Conservation (phyloP, 768 basidiomycete species). For the Leccinum olivaceopallidum region DNA sequence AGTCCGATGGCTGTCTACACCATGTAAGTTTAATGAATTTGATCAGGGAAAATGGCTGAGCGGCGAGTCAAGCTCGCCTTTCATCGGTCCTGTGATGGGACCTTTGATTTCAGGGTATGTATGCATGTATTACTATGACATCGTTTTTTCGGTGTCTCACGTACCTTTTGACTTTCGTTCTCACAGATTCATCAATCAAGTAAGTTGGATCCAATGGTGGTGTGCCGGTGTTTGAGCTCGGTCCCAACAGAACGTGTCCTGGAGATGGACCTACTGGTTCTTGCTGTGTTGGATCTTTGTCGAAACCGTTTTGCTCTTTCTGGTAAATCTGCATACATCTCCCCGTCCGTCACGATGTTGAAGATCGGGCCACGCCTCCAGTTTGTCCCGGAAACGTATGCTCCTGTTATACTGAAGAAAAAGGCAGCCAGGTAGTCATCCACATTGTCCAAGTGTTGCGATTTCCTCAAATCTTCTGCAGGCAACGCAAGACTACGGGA, state of each 20-base stretch:
- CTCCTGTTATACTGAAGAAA: slow-evolving; percentile 54
- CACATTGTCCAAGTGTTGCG: background rate
- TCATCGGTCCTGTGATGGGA: slow-evolving; percentile 55
- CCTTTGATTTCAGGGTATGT: slow-evolving; percentile 61
- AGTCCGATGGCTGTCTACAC: slow-evolving; percentile 61
- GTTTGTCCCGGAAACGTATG: slow-evolving; percentile 74
- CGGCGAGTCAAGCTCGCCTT: slow-evolving; percentile 40
- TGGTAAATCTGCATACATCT: slow-evolving; percentile 38
- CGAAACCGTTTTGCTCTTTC: slow-evolving; percentile 50
- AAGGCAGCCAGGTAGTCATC: slow-evolving; percentile 55
- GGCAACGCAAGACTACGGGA: slow-evolving; percentile 56
- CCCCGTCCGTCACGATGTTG: background rate
- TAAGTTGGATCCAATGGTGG: slow-evolving; percentile 22
- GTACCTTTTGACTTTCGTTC: slow-evolving; percentile 1
- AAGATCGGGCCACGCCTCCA: slow-evolving; percentile 23
- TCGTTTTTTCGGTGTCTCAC: background rate
- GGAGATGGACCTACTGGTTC: slow-evolving; percentile 81
- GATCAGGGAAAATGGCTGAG: background rate
- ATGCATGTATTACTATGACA: background rate
- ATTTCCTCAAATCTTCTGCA: slow-evolving; percentile 1
- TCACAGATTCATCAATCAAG: slow-evolving; percentile 68
- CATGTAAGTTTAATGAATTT: slow-evolving; percentile 26
- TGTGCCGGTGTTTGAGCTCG: background rate
- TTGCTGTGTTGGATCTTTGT: slow-evolving; percentile 67
- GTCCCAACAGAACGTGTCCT: slow-evolving; percentile 45